Base-by-base conservation (phyloP, 2,329 filamentous ascomycete genomes). In the Orbilia oligospora region DNA sequence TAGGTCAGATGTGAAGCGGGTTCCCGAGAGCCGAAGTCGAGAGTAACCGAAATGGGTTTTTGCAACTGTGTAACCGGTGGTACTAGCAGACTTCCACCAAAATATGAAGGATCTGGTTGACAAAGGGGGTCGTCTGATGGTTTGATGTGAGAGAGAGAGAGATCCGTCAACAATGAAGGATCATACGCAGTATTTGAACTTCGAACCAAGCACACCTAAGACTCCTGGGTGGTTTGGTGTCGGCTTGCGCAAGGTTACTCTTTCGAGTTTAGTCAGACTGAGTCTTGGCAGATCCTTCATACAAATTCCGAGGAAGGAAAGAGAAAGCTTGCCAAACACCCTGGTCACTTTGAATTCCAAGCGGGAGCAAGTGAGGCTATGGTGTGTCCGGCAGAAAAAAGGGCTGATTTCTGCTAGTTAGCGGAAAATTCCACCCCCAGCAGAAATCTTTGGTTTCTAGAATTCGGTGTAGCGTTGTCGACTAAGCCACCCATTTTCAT, bases 211-310 rank as follows among this genome's bases (percentile, higher is more conserved):
- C 16, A 3, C n/a, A n/a, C 41, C 16, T 48, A 51, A 30, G 30
- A 30, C 30, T 8, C 3, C 30, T 8, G 33, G 6, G 27, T 30
- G 12, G 46, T 30, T 6, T 30, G 3, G 27, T 30, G 27, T 30
- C 27, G 27, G 38, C 66, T 41, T 53, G 49, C 58, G 3, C 61
- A 71, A 20, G 20, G 51, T 44, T 71, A 10, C 73, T 49, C 38
- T 55, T 71, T 71, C 18, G 10, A 53, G 66, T 46, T 18, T 71
- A 68, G 73, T 49, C 22, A 33, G 38, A 16, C 33, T 3, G 33
- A 30, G 41, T n/a, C 67, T 77, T 71, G 73, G 67, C 67, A 77
- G 72, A 77, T 77, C 73, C 73, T 77, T 71, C 73, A 77, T 67
- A 71, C 67, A 71, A 77, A 71, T 46, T 20, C 20, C 10, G 36